These are phyloP conservation scores for Trichomonascaceae sp. DNA, from an alignment of 1,139 yeast species.

Conservation along the genomic window DNA sequence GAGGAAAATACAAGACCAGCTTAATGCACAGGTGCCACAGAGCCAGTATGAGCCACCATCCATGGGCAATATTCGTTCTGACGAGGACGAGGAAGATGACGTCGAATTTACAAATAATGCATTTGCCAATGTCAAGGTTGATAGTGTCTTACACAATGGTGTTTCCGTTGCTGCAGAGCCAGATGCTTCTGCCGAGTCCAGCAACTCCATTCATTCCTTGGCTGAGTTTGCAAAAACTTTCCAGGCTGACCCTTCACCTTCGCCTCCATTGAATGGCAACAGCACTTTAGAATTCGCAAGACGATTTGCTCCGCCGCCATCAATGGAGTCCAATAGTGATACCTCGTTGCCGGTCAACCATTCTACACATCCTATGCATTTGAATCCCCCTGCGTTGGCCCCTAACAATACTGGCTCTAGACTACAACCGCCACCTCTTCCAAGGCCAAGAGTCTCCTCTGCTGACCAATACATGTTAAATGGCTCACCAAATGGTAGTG, in stretches of 20 bases:
- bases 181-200: background rate
- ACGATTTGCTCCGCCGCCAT: slow-evolving; percentile 5
- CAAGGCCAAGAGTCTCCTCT: slow-evolving; percentile 9
- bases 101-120: slow-evolving; percentile 30
- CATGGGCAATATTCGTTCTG: slow-evolving; percentile 2
- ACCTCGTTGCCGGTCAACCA: background rate
- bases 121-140: slow-evolving; percentile 36
- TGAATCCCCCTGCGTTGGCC: background rate
- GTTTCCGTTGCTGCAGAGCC: slow-evolving; percentile 22
- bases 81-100: slow-evolving; percentile 33
- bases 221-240: slow-evolving; percentile 7
- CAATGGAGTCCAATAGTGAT: background rate
- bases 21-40: slow-evolving; percentile 8
- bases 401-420: background rate
- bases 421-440: slow-evolving; percentile 14
- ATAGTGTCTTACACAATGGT: slow-evolving; percentile 35
- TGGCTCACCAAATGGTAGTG: slow-evolving; percentile 1
- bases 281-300: slow-evolving; percentile 9
- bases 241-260: slow-evolving; percentile 13
- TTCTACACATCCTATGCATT: background rate
- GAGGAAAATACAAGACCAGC: slow-evolving; percentile 15
- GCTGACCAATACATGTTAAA: background rate
- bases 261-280: slow-evolving; percentile 8
- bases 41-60: slow-evolving; percentile 4
- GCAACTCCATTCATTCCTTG: background rate